phyloP scores from a whole-genome alignment of 1,284 basidiomycete genomes.

The Trametes versicolor region DNA sequence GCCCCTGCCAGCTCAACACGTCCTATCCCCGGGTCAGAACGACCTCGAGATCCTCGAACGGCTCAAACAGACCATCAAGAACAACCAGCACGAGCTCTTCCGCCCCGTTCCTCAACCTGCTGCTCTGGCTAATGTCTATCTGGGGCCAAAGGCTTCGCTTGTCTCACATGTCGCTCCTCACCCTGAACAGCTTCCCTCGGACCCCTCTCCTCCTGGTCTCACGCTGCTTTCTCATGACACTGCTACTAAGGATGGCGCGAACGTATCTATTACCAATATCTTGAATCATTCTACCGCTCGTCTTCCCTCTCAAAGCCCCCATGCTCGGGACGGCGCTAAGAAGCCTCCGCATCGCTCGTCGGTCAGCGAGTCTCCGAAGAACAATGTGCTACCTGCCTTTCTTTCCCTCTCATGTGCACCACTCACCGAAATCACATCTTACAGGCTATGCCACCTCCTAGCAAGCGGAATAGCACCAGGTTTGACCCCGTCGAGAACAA shows the following conservation, averaged over 20 bases:
- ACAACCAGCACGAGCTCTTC: constrained; percentile 74
- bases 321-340: constrained; percentile 22
- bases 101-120: constrained; percentile 70
- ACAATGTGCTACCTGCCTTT: constrained; percentile 33
- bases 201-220: constrained; percentile 28
- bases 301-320: constrained; percentile 21
- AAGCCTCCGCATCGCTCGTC: constrained; percentile 28
- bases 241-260: constrained; percentile 7
- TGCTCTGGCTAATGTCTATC: constrained; percentile 68
- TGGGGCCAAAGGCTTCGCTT: constrained; percentile 51
- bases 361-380: constrained; percentile 34
- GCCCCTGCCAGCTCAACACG: constrained; percentile 25
- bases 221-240: constrained; percentile 16
- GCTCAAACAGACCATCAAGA: constrained; percentile 75
- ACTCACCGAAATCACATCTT: background rate
- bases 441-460: constrained; percentile 16
- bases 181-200: constrained; percentile 50
- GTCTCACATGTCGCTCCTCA: constrained; percentile 50
- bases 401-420: constrained; percentile 1
- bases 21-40: constrained; percentile 49
- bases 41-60: constrained; percentile 78
- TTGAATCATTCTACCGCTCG: constrained; percentile 17
- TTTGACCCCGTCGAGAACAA: background rate
- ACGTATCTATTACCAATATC: constrained; percentile 17
- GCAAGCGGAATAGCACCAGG: background rate